Conservation (phyloP, 805 yeast genomes). For the Candida pini region DNA sequence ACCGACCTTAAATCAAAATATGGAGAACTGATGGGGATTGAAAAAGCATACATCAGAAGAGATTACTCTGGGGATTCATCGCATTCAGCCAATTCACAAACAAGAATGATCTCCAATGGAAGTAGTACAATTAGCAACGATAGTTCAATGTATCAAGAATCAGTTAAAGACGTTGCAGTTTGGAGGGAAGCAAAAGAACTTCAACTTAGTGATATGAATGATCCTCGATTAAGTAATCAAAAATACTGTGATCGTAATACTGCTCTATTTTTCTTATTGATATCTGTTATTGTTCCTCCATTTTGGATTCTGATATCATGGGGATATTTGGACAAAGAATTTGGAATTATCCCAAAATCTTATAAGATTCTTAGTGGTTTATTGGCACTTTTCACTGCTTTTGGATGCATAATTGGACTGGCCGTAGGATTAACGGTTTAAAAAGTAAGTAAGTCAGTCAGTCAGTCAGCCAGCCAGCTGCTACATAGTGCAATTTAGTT, state of each 20-base stretch:
- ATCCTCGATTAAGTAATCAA: not conserved
- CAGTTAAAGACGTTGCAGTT: not conserved
- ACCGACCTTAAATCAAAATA: not conserved
- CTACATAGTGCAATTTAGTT: no score
- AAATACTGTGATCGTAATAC: conserved; percentile 9
- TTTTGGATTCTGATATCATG: conserved; percentile 23
- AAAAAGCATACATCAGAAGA: conserved; percentile 5
- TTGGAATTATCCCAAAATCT: conserved; percentile 18
- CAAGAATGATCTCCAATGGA: conserved; percentile 2
- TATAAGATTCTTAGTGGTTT: conserved; percentile 20
- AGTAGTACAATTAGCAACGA: conserved; percentile 1
- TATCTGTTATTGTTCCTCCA: conserved; percentile 25
- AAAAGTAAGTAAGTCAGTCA: no score
- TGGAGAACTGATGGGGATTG: conserved; percentile 5
- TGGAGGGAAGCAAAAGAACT: not conserved
- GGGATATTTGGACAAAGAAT: conserved; percentile 22
- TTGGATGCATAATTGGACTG: conserved; percentile 19
- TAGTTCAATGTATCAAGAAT: conserved; percentile 2
- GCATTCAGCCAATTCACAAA: conserved; percentile 11
- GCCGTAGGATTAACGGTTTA: conserved; percentile 22
- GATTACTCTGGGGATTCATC: not conserved
- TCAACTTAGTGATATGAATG: not conserved
- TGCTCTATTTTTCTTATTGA: conserved; percentile 15
- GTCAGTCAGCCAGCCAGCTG: no score
- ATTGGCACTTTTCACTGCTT: conserved; percentile 12